Conservation (phyloP, 257 asterid species). For the Nyctanthes arbortristis region DNA sequence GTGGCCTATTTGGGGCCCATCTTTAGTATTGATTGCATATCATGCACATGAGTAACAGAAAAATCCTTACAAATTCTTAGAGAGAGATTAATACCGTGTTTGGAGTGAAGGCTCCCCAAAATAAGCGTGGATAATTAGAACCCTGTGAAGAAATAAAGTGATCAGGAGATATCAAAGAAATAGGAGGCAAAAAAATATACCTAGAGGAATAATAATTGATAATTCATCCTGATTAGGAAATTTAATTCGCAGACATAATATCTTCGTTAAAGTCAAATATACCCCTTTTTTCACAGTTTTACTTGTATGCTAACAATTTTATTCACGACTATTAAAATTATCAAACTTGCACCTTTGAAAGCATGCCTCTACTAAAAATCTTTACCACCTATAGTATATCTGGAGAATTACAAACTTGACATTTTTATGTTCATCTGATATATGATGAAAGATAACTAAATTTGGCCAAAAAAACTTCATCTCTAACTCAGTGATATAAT, state of each 20-base stretch:
- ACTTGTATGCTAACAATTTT: background rate
- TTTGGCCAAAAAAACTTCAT: background rate
- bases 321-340: background rate
- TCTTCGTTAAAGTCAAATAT: background rate
- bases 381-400: background rate
- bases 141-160: constrained; percentile 48
- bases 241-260: background rate
- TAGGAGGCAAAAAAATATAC: constrained; percentile 15
- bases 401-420: background rate
- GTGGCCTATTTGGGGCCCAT: background rate
- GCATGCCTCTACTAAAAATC: background rate
- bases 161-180: constrained; percentile 10
- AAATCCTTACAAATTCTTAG: constrained; percentile 7
- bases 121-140: constrained; percentile 73
- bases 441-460: background rate
- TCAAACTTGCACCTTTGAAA: background rate
- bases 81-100: constrained; percentile 52
- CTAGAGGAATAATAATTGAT: no score
- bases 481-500: background rate
- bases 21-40: constrained; percentile 11
- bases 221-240: background rate
- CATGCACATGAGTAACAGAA: background rate
- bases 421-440: background rate
- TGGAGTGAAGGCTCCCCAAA: constrained; percentile 81
- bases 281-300: background rate